Conservation (phyloP, 2,329 filamentous ascomycete species). For the Ascochyta lentis region DNA sequence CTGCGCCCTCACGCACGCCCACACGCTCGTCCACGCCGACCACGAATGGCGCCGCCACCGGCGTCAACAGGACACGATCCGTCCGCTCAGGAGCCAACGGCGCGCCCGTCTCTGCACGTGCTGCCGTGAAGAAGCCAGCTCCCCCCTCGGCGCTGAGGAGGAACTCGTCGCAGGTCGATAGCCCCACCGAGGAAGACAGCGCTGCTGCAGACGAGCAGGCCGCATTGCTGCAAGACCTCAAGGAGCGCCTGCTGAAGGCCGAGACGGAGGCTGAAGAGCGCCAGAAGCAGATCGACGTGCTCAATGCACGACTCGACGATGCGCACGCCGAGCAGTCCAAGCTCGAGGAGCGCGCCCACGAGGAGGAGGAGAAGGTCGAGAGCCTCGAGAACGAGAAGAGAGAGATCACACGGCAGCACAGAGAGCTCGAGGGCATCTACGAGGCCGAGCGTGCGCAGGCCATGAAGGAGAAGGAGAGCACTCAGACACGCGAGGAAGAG, state of each 20-base stretch:
- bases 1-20: constrained; percentile 42
- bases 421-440: constrained; percentile 92
- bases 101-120: constrained; percentile 49
- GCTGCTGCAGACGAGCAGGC: constrained; percentile 81
- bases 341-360: constrained; percentile 86
- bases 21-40: constrained; percentile 39
- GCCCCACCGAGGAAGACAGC: constrained; percentile 51
- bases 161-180: constrained; percentile 45
- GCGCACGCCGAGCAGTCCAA: constrained; percentile 80
- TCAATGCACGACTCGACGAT: constrained; percentile 87
- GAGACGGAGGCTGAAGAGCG: constrained; percentile 79
- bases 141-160: constrained; percentile 43
- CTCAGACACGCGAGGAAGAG: constrained; percentile 83
- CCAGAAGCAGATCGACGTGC: constrained; percentile 81
- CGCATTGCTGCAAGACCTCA: constrained; percentile 81
- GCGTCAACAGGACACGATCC: constrained; percentile 41
- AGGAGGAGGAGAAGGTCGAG: constrained; percentile 84
- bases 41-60: constrained; percentile 34
- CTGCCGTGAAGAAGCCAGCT: constrained; percentile 47
- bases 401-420: constrained; percentile 80
- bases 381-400: constrained; percentile 82
- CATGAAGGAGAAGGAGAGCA: constrained; percentile 90
- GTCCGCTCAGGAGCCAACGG: constrained; percentile 41
- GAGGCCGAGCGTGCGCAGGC: constrained; percentile 87
- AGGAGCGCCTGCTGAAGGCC: constrained; percentile 79